These are phyloP conservation scores for Suhomyces faveliae DNA, from an alignment of 805 yeast genomes.

Conservation along the genomic window DNA sequence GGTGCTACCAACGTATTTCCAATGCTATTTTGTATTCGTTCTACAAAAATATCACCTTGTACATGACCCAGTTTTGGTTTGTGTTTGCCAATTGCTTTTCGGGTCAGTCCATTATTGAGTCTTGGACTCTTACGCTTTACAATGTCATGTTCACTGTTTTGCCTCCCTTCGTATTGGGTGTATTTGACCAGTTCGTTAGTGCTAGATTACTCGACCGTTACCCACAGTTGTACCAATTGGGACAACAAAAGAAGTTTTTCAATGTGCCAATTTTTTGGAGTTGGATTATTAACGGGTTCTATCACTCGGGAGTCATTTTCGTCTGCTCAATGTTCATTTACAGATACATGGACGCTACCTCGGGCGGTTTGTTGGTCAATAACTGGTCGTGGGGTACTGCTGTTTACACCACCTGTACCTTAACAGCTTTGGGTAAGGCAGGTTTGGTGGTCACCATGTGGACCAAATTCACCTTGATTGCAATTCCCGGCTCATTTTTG, in stretches of 20 bases:
- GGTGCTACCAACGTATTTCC: conserved; percentile 96
- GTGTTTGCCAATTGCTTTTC: conserved; percentile 90
- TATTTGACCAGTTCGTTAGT: conserved; percentile 93
- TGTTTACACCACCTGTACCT: conserved; percentile 77
- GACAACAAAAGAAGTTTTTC: conserved; percentile 85
- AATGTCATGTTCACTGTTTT: conserved; percentile 91
- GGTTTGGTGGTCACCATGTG: conserved; percentile 88
- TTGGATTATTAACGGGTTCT: conserved; percentile 95
- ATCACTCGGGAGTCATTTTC: conserved; percentile 84
- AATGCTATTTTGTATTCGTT: conserved; percentile 92
- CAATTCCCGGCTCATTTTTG: conserved; percentile 90
- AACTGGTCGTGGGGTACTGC: conserved; percentile 97
- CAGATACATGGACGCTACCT: conserved; percentile 61
- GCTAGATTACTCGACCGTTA: conserved; percentile 87
- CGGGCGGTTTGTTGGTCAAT: conserved; percentile 70
- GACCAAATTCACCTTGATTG: conserved; percentile 89
- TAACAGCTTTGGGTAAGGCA: conserved; percentile 93
- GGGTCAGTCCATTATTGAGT: conserved; percentile 94
- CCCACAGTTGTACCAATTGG: conserved; percentile 88
- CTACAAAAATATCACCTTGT: conserved; percentile 91
- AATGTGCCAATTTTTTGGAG: conserved; percentile 94
- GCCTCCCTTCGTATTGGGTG: conserved; percentile 95
- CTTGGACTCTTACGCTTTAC: conserved; percentile 96
- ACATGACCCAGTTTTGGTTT: conserved; percentile 98
- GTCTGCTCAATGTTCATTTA: conserved; percentile 70